These are phyloP conservation scores for Diddensiella santjacobensis DNA, from an alignment of 805 yeast species.

Conservation along the genomic window DNA sequence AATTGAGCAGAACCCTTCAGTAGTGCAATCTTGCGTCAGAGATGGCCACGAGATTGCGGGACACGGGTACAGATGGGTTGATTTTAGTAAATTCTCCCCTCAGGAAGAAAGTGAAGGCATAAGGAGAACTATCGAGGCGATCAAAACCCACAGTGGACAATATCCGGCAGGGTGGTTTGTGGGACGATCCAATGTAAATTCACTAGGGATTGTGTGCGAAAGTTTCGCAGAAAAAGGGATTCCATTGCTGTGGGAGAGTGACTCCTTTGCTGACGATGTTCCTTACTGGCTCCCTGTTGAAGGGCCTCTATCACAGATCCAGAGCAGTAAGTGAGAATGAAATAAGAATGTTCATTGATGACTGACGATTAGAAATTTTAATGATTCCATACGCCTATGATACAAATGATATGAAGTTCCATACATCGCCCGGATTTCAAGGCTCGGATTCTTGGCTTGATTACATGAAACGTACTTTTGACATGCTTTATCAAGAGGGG, in stretches of 20 bases:
- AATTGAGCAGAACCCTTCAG: conserved; percentile 34
- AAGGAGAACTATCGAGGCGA: conserved; percentile 29
- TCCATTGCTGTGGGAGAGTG: conserved; percentile 16
- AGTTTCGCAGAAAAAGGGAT: conserved; percentile 35
- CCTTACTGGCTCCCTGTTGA: conserved; percentile 11
- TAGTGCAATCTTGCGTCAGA: conserved; percentile 35
- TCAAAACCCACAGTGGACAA: conserved; percentile 29
- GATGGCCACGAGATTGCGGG: conserved; percentile 40
- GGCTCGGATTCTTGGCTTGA: conserved; percentile 29
- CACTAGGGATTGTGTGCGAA: conserved; percentile 35
- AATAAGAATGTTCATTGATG: no score
- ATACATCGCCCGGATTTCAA: conserved; percentile 29
- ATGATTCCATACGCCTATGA: conserved; percentile 35
- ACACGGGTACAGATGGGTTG: conserved; percentile 39
- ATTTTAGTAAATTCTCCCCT: conserved; percentile 29
- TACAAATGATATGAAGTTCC: conserved; percentile 33
- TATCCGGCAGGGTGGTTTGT: conserved; percentile 39
- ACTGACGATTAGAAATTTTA: conserved; percentile 17
- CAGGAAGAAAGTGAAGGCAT: conserved; percentile 36
- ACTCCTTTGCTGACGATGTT: conserved; percentile 13
- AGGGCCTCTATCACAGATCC: neutral
- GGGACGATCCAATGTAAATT: conserved; percentile 34
- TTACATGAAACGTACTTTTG: conserved; percentile 38
- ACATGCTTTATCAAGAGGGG: conserved; percentile 38
- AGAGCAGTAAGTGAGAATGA: no score